phyloP scores from a whole-genome alignment of 2,329 filamentous ascomycete genomes.

The Diaporthe aspalathi region DNA sequence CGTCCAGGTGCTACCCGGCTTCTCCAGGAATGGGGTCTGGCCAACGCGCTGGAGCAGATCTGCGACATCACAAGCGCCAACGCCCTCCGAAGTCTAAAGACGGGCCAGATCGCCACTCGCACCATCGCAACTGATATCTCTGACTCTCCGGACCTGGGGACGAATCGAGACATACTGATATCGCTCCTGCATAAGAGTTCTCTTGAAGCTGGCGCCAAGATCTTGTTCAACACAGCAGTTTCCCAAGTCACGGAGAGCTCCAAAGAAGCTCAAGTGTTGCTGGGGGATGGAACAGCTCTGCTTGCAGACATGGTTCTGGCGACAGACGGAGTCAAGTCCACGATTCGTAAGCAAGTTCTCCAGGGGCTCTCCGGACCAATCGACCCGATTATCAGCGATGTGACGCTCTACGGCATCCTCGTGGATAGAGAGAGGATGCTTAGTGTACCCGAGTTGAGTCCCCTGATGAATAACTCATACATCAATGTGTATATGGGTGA shows the following conservation, averaged over 20 bases:
- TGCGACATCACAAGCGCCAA: conserved; percentile 31
- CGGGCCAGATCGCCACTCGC: conserved; percentile 37
- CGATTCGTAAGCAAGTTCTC: conserved; percentile 54
- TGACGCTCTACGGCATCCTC: conserved; percentile 41
- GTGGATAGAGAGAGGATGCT: conserved; percentile 32
- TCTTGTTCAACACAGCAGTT: conserved; percentile 12
- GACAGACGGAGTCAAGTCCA: conserved; percentile 58
- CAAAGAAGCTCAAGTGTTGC: not conserved
- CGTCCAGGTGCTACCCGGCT: conserved; percentile 40
- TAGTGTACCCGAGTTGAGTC: conserved; percentile 15
- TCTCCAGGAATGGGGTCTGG: conserved; percentile 41
- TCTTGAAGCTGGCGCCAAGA: conserved; percentile 14
- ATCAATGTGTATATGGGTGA: conserved; percentile 42
- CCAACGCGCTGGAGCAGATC: conserved; percentile 29
- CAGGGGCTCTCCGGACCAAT: conserved; percentile 23
- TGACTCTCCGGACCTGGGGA: conserved; percentile 40
- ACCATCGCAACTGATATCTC: conserved; percentile 37
- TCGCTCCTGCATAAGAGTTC: conserved; percentile 33
- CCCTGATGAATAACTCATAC: conserved; percentile 39
- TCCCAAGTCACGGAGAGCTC: conserved; percentile 1
- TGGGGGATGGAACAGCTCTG: conserved; percentile 48
- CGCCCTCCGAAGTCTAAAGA: conserved; percentile 39
- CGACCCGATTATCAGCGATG: conserved; percentile 40
- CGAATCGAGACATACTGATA: conserved; percentile 39
- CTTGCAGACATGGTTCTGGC: conserved; percentile 56